Evolutionary conservation across 2,329 filamentous ascomycete genomes (phyloP).

Genomic region (Aspergillus eucalypticola): DNA sequence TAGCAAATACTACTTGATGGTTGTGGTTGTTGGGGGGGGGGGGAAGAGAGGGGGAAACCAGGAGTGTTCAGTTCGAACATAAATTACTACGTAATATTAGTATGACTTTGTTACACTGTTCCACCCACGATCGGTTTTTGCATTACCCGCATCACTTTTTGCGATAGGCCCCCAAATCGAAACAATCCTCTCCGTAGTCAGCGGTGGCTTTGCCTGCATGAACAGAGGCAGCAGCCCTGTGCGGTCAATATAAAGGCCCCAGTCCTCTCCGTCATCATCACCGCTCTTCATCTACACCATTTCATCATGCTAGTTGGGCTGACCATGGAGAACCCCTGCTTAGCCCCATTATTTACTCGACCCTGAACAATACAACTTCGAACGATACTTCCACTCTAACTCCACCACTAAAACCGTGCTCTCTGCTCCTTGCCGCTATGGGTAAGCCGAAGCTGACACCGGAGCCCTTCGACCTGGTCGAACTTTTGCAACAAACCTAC

Average conservation of each 20-base stretch:
- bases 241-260: background rate
- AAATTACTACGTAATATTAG: background rate
- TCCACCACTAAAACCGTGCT: background rate
- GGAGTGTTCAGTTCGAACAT: background rate
- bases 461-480: conserved; percentile 1
- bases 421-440: background rate
- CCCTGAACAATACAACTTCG: background rate
- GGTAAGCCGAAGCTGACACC: conserved; percentile 1
- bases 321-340: background rate
- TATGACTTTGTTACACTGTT: background rate
- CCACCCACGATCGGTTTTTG: background rate
- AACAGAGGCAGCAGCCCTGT: conserved; percentile 1
- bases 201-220: background rate
- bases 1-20: no score
- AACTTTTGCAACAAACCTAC: conserved; percentile 16
- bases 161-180: background rate
- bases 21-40: background rate
- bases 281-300: background rate
- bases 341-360: background rate
- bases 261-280: background rate
- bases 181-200: background rate
- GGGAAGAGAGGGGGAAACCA: background rate
- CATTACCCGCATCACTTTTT: background rate
- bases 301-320: background rate
- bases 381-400: background rate